Base-by-base conservation (phyloP, 495 filamentous ascomycete species). In the Annulohypoxylon moriforme region DNA sequence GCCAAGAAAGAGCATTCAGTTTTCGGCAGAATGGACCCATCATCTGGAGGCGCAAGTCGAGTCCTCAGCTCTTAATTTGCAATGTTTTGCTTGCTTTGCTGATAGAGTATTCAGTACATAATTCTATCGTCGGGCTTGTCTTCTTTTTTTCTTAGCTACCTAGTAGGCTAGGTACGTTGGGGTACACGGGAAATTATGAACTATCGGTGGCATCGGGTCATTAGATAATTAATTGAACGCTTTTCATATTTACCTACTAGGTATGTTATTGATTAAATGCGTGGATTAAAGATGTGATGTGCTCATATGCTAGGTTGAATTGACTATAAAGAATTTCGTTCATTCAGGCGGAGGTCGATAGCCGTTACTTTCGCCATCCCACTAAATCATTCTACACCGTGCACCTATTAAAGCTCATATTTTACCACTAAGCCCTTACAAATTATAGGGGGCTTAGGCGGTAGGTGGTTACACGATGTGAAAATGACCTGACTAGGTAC, bases 51-150 rank as follows among this genome's bases (percentile, higher is more conserved):
- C 40, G 36, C 49, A 57, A 49, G 50, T 20, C 66, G 49, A 63
- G 29, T 38, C 38, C 29, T 3, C 11, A 24, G 36, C 13, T 24
- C 14, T n/a, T 9, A 20, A 34, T 18, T 38, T 13, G 13, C 34
- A 18, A 18, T 18, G 31, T 31, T 18, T 16, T 4, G 36, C 33
- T 36, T 10, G 11, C 14, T n/a, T n/a, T n/a, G 24, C n/a, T 25
- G 46, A 34, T 63, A 38, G 66, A 63, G 6, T 31, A 68, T 62
- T 68, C 62, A 49, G 49, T 56, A 62, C 25, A n/a, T 57, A 53
- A 11, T n/a, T 36, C 25, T 31, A 13, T 62, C 36, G 2, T 62
- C 42, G 2, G 38, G 25, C 9, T 38, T 27, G 1, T n/a, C n/a
- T n/a, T n/a, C n/a, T n/a, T n/a, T n/a, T n/a, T 57, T 29, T 16